Evolutionary conservation across 768 basidiomycete species (phyloP).

Genomic region (Tulasnella sp.): DNA sequence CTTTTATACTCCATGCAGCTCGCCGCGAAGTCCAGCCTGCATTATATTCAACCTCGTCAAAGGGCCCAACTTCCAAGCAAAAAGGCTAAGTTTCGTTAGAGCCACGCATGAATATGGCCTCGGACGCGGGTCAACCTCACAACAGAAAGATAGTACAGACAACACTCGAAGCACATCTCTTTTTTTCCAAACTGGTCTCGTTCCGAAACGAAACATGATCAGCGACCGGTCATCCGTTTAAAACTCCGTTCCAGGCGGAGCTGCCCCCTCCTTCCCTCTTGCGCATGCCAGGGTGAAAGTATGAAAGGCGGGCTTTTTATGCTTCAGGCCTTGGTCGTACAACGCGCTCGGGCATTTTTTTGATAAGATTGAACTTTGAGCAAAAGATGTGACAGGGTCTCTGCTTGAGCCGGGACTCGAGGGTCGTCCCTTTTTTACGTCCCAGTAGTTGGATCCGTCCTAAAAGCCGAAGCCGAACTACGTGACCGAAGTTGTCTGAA

Average conservation of each 20-base stretch:
- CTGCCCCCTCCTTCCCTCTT: not conserved
- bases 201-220: not conserved
- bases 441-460: not conserved
- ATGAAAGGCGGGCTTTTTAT: not conserved
- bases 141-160: not conserved
- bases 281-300: not conserved
- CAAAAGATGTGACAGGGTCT: not conserved
- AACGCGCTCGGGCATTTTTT: not conserved
- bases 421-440: conserved; percentile 3
- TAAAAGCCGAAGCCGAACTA: conserved; percentile 1
- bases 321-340: not conserved
- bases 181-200: not conserved
- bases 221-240: not conserved
- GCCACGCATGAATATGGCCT: not conserved
- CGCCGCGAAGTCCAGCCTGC: not conserved
- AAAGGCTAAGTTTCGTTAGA: not conserved
- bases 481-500: not conserved
- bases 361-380: conserved; percentile 5
- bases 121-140: not conserved
- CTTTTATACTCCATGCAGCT: not conserved
- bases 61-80: not conserved
- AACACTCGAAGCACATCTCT: too few relatives aligned
- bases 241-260: not conserved
- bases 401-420: not conserved
- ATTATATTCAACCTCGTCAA: too few relatives aligned